Conservation (phyloP, 2,329 filamentous ascomycete species). For the Ophiocordyceps sinensis region DNA sequence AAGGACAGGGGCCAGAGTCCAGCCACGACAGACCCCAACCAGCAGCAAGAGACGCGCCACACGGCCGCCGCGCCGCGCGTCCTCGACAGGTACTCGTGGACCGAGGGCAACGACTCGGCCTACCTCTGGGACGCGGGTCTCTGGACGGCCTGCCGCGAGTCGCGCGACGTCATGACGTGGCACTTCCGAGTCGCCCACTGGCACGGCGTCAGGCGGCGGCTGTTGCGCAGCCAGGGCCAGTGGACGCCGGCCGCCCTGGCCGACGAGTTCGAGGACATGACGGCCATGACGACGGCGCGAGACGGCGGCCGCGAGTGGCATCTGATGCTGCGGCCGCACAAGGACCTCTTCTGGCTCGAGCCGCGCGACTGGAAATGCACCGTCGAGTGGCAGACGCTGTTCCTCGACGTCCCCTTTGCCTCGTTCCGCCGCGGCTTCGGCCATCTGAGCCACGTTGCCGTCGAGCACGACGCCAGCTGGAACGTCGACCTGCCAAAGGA, state of each 20-base stretch:
- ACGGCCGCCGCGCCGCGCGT: not conserved
- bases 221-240: not conserved
- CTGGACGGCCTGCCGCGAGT: slow-evolving; percentile 3
- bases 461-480: slow-evolving; percentile 1
- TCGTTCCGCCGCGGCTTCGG: not conserved
- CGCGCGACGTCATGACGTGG: slow-evolving; percentile 1
- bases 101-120: slow-evolving; percentile 3
- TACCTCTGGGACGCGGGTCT: slow-evolving; percentile 3
- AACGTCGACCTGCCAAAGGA: slow-evolving; percentile 1
- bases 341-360: slow-evolving; percentile 1
- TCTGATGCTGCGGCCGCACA: not conserved
- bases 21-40: not conserved
- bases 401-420: not conserved
- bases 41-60: not conserved
- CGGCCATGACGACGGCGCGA: not conserved
- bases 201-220: not conserved
- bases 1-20: not conserved
- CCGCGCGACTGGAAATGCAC: not conserved
- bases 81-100: not conserved
- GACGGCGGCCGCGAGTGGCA: not conserved
- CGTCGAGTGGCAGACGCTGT: not conserved
- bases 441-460: not conserved
- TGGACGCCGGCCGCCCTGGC: not conserved
- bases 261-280: not conserved
- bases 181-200: not conserved